Conservation (phyloP, 306 rosid species). For the Trifolium pratense region DNA sequence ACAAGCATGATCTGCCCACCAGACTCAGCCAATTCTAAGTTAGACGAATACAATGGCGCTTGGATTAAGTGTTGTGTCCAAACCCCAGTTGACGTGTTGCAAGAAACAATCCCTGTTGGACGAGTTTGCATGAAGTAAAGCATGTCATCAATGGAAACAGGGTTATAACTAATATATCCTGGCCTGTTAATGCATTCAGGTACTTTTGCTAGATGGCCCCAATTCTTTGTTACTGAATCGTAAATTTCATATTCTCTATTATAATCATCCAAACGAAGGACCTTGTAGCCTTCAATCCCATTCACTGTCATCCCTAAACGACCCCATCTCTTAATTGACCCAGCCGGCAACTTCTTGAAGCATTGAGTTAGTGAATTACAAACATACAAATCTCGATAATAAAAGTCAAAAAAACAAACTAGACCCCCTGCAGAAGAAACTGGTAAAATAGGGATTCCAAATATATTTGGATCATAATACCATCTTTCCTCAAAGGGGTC, state of each 20-base stretch:
- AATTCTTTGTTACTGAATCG: conserved; percentile 66
- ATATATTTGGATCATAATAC: conserved; percentile 69
- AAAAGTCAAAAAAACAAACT: conserved; percentile 69
- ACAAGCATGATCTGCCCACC: conserved; percentile 75
- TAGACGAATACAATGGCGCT: conserved; percentile 59
- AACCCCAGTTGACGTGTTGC: conserved; percentile 59
- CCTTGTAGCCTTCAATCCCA: conserved; percentile 65
- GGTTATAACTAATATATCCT: too few relatives aligned
- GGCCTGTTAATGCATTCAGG: conserved; percentile 53
- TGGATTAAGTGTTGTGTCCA: conserved; percentile 79
- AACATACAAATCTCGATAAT: conserved; percentile 65
- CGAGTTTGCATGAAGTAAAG: conserved; percentile 71
- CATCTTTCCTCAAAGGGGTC: conserved; percentile 83
- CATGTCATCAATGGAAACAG: conserved; percentile 59
- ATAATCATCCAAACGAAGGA: too few relatives aligned
- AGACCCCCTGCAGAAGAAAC: conserved; percentile 94
- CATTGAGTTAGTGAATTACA: conserved; percentile 86
- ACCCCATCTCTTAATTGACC: conserved; percentile 67
- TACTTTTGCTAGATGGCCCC: conserved; percentile 63
- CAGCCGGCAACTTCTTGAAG: conserved; percentile 73
- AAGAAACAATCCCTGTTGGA: conserved; percentile 77
- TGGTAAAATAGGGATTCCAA: conserved; percentile 57
- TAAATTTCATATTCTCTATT: conserved; percentile 81
- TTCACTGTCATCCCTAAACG: conserved; percentile 74
- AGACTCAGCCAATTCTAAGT: conserved; percentile 68